phyloP scores from a whole-genome alignment of 73 alveolate genomes.

The Paramecium primaurelia region DNA sequence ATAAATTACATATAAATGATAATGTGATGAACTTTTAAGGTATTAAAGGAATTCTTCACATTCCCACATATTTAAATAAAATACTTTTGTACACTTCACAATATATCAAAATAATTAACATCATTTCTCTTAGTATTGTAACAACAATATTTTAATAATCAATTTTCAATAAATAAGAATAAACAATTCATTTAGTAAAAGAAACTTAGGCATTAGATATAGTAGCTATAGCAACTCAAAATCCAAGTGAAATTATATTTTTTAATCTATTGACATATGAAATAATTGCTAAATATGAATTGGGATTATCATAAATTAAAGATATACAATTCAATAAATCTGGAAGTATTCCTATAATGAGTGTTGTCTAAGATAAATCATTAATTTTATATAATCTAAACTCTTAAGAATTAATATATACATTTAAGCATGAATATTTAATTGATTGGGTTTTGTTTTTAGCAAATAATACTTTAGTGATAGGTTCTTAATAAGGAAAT shows the following conservation, averaged over 20 bases:
- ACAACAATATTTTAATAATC: background rate
- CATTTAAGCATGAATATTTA: background rate
- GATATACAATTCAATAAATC: background rate
- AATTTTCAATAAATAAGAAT: background rate
- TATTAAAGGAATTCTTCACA: constrained; percentile 5
- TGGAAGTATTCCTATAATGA: background rate
- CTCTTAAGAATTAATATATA: constrained; percentile 9
- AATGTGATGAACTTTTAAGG: background rate
- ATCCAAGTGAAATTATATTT: background rate
- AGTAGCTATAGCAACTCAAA: background rate
- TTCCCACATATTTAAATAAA: constrained; percentile 40
- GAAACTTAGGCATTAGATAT: background rate
- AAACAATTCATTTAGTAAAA: background rate
- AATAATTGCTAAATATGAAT: background rate
- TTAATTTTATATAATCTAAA: background rate
- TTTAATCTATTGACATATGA: background rate
- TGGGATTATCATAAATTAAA: background rate
- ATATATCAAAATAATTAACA: constrained; percentile 1
- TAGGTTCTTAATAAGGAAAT: background rate
- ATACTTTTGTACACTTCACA: background rate
- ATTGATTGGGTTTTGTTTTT: constrained; percentile 29
- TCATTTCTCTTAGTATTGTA: background rate
- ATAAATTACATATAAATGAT: constrained; percentile 28
- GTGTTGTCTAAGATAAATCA: background rate
- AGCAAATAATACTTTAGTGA: background rate